phyloP scores from a whole-genome alignment of 345 rosid genomes.

The Linum usitatissimum region DNA sequence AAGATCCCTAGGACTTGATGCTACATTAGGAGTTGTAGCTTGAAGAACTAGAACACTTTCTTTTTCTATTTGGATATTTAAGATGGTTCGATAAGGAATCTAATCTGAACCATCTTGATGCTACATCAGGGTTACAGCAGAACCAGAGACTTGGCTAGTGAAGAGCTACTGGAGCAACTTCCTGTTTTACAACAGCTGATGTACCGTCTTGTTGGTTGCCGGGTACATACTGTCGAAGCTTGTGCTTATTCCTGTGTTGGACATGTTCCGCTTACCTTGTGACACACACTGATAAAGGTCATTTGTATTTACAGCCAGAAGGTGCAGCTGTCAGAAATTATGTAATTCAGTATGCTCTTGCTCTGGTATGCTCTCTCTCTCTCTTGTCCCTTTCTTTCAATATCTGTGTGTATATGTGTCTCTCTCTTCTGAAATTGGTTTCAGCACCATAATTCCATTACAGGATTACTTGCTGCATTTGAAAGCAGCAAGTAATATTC shows the following conservation, averaged over 20 bases:
- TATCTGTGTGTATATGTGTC: not conserved
- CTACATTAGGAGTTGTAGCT: not conserved
- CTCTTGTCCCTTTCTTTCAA: not conserved
- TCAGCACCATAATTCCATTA: no score
- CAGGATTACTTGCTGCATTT: not conserved
- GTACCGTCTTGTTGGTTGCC: conserved; percentile 90
- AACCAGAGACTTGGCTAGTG: conserved; percentile 77
- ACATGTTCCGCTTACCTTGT: not conserved
- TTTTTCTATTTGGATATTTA: not conserved
- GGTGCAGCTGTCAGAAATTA: conserved; percentile 83
- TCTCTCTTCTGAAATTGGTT: not conserved
- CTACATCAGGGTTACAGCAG: conserved; percentile 84
- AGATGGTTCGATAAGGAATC: not conserved
- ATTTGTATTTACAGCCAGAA: conserved; percentile 65
- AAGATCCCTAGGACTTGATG: not conserved
- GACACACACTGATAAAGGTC: not conserved
- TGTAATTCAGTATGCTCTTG: conserved; percentile 91
- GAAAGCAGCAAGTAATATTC: no score
- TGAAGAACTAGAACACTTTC: not conserved
- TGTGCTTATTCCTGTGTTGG: not conserved
- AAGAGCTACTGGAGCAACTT: conserved; percentile 78
- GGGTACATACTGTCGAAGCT: conserved; percentile 34
- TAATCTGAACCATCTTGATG: conserved; percentile 8
- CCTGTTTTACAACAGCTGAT: conserved; percentile 86
- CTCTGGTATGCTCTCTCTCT: conserved; percentile 45